Base-by-base conservation (phyloP, 1,284 basidiomycete genomes). In the Malassezia globosa region DNA sequence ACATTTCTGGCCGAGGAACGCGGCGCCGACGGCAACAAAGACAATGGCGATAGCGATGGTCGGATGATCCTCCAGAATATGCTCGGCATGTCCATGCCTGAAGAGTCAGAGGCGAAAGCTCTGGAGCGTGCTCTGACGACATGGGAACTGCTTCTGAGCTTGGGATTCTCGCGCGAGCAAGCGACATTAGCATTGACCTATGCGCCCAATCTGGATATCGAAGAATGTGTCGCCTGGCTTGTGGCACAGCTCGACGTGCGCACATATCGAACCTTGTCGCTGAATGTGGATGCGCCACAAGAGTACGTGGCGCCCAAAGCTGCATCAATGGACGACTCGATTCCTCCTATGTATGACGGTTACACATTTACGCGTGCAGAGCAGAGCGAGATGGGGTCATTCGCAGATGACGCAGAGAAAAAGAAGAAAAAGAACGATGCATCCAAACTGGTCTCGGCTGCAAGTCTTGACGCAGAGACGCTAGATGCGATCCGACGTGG, bases 111-210 rank as follows among this genome's bases (percentile, higher is more conserved):
- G 22, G 44, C 63, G 13, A 92, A 87, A 69, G 74, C 78, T 2
- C 73, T 87, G 3, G 72, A 80, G 7, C 80, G 81, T 46, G 76
- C 92, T 7, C 86, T 81, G 18, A 77, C 85, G 27, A 83, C 84
- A 0, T 89, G 85, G 64, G 84, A 85, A 23, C 79, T 86, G 16
- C 76, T 97, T n/a, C 77, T 83, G 51, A 78, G 83, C 44, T 76
- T 92, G n/a, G 87, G 86, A 1, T 90, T 90, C 72, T 73, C 79
- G 0, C 80, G 85, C 56, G 77, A 76, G 7, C 76, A 81, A 50
- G 81, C 88, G 7, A 77, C 80, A 44, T 76, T 82, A 54, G 89
- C 86, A 58, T 72, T 94, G 13, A 73, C 72, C 74, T 18, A 81
- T 33, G 72, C 76, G 26, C 80, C 73, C 2, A 66, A 81, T 1